Percentiles rank a stretch among this genome's conserved stretches.
Evolutionary conservation across 805 yeast species (phyloP).

Genomic region (Suhomyces pyralidae): DNA sequence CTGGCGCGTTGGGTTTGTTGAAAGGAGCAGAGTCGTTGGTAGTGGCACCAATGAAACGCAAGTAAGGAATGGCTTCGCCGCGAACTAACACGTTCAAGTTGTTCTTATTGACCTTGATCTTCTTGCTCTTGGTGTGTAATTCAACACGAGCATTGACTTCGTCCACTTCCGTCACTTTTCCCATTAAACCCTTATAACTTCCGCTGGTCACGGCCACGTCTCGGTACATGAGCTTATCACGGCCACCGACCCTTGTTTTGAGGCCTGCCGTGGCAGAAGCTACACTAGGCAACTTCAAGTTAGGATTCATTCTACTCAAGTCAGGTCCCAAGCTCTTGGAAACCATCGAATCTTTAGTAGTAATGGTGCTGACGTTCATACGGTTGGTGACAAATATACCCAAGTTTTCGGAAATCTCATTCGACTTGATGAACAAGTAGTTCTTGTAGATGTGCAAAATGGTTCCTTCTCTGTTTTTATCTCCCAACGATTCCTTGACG

Average conservation of each 20-base stretch:
- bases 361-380: constrained; percentile 73
- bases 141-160: constrained; percentile 91
- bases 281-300: constrained; percentile 53
- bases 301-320: constrained; percentile 85
- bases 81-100: constrained; percentile 70
- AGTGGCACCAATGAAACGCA: constrained; percentile 65
- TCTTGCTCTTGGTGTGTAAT: constrained; percentile 87
- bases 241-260: constrained; percentile 57
- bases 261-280: constrained; percentile 45
- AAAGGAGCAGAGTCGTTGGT: constrained; percentile 8
- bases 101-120: constrained; percentile 76
- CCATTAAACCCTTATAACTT: constrained; percentile 93
- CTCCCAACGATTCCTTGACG: constrained; percentile 71
- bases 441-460: constrained; percentile 84
- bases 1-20: constrained; percentile 25
- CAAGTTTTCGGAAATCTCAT: constrained; percentile 74
- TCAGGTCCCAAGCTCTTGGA: constrained; percentile 60
- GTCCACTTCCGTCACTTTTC: constrained; percentile 89
- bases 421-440: constrained; percentile 74
- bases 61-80: constrained; percentile 72
- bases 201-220: constrained; percentile 84
- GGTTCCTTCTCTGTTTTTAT: constrained; percentile 77
- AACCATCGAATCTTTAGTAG: constrained; percentile 73
- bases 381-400: constrained; percentile 87
- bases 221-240: constrained; percentile 78